Evolutionary conservation across 257 asterid species (phyloP).

Genomic region (Lithospermum erythrorhizon): DNA sequence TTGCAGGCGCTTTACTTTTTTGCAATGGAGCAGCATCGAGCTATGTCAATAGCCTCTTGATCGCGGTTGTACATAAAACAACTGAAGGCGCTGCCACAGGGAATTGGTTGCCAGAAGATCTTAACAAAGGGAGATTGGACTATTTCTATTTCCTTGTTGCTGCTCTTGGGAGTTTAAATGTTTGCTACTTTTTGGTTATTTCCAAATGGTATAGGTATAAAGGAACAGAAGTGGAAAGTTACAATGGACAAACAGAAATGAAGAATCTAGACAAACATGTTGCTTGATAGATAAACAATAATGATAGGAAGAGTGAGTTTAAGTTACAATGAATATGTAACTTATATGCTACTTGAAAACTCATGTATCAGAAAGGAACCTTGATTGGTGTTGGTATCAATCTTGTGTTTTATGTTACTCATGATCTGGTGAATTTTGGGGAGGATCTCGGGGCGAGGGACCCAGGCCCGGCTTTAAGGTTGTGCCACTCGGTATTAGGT

Average conservation of each 20-base stretch:
- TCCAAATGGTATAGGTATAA: conserved; percentile 24
- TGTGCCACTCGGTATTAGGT: too few species aligned
- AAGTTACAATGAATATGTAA: too few species aligned
- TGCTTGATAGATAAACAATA: background rate
- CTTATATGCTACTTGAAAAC: too few species aligned
- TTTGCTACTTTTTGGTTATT: conserved; percentile 14
- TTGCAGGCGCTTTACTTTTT: conserved; percentile 21
- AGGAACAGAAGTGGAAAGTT: conserved; percentile 9
- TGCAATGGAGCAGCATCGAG: conserved; percentile 17
- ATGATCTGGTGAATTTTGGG: too few species aligned
- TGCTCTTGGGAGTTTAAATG: conserved; percentile 13
- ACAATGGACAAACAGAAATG: background rate
- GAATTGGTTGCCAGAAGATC: conserved; percentile 23
- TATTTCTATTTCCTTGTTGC: conserved; percentile 22
- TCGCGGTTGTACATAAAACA: conserved; percentile 16
- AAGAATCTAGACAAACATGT: background rate
- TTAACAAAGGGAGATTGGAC: conserved; percentile 25
- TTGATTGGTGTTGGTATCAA: too few species aligned
- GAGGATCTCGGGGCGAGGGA: too few species aligned
- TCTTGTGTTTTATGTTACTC: too few species aligned
- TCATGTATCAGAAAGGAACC: too few species aligned
- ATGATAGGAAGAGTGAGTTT: too few species aligned
- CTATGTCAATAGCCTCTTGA: conserved; percentile 18
- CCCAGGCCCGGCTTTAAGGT: too few species aligned
- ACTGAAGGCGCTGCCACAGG: conserved; percentile 14